Evolutionary conservation across 1,284 basidiomycete genomes (phyloP), one percentile per base, ranked within the genome.

Genomic region (Abortiporus biennis): DNA sequence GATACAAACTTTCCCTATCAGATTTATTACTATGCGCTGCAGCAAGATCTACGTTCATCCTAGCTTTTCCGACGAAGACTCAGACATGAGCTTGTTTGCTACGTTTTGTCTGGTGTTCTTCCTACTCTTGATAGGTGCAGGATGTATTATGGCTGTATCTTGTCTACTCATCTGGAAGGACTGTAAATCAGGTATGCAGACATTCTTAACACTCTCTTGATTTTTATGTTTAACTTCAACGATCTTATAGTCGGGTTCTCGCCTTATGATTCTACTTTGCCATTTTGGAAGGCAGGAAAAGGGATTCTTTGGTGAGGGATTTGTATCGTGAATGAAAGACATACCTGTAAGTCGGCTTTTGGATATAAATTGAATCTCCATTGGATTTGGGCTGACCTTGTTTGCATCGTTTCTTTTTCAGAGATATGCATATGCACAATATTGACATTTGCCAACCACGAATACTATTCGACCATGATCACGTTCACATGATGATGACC

Each of bases 51-150:
- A 51, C 47, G 54, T 51, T 38, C 53, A 57, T 43, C 56, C 56
- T 15, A 51, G 54, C 34, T 48, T 55, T 36, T 49, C 46, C 34
- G 42, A 41, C 13, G 54, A 55, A 20, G 49, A 52, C 6, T 43
- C 42, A 16, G 59, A 59, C 39, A 15, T 56, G 30, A 51, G 56
- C 3, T 56, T 59, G 17, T 36, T 55, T 12, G 53, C 57, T 21
- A 61, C 57, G n/a, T 50, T 61, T 34, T 51, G 54, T 49, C 51
- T 59, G 41, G 55, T 61, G 20, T 46, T 57, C 22, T 42, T 46
- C 25, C 45, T 61, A 30, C 53, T 47, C 12, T 21, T 58, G 15
- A 43, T 44, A 11, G 59, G 52, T 13, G 57, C 53, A 31, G 29
- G 55, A 37, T 52, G 58, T 43, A 50, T 59, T 40, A 41, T 55